Evolutionary conservation across 73 alveolate genomes (phyloP).

Genomic region (Paramecium bursaria): DNA sequence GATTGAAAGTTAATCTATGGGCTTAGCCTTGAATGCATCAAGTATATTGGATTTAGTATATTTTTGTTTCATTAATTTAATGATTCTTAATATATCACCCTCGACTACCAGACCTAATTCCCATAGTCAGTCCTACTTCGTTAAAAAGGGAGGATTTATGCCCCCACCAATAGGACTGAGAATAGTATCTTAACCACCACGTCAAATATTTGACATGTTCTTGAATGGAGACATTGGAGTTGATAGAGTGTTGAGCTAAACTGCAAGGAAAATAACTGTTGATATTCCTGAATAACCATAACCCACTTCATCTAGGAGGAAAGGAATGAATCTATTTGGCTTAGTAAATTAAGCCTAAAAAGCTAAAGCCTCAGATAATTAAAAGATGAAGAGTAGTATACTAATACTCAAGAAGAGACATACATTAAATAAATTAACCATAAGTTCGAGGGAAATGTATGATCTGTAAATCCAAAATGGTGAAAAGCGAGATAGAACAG

Average conservation of each 20-base stretch:
- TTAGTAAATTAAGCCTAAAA: neutral
- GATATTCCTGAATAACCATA: neutral
- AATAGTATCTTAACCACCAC: constrained; percentile 3
- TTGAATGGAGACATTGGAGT: constrained; percentile 1
- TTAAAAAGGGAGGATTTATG: no score
- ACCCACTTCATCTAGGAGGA: neutral
- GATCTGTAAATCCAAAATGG: constrained; percentile 8
- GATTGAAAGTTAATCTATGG: constrained; percentile 22
- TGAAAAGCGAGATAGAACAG: constrained; percentile 7
- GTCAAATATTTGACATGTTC: constrained; percentile 8
- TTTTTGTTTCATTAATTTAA: no score
- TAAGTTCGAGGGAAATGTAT: neutral
- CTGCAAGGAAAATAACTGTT: neutral
- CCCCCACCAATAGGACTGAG: constrained; percentile 52
- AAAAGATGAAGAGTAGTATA: neutral
- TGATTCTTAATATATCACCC: no score
- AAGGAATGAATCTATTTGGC: neutral
- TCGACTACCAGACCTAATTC: no score
- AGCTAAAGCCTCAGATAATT: no score
- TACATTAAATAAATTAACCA: neutral
- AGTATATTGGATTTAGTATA: no score
- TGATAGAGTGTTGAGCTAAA: neutral
- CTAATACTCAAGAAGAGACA: neutral
- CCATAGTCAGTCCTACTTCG: no score
- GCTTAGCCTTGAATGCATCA: no score